These are phyloP conservation scores for Talaromyces sp. DNA, from an alignment of 2,329 filamentous ascomycete genomes.

Conservation along the genomic window DNA sequence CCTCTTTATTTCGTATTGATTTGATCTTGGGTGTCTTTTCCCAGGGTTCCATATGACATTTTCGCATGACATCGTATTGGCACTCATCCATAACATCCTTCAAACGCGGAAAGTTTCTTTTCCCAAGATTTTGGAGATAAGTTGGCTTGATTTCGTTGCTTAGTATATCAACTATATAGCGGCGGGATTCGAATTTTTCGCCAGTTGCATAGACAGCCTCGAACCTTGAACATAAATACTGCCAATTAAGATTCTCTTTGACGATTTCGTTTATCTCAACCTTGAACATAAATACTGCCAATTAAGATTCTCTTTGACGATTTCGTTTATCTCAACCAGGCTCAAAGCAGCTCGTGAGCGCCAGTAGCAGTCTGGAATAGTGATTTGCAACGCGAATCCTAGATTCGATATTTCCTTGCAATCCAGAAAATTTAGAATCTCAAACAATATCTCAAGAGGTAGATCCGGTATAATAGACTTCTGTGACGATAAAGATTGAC, in stretches of 20 bases:
- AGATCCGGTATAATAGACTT: background rate
- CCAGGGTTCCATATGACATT: too few species aligned
- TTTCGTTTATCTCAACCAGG: constrained; percentile 3
- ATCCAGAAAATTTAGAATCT: constrained; percentile 1
- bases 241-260: constrained; percentile 2
- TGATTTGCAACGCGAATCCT: background rate
- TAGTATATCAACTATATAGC: constrained; percentile 1
- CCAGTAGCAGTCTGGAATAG: constrained; percentile 4
- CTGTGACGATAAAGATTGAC: background rate
- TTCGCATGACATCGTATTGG: background rate
- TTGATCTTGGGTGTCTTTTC: too few species aligned
- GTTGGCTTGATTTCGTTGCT: background rate
- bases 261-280: constrained; percentile 3
- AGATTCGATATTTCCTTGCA: background rate
- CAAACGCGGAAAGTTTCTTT: constrained; percentile 1
- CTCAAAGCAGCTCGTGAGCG: constrained; percentile 3
- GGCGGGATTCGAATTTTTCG: background rate
- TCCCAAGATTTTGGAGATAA: background rate
- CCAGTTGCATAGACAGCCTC: background rate
- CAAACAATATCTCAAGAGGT: constrained; percentile 2
- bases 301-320: background rate
- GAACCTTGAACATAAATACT: constrained; percentile 2
- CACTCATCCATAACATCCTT: constrained; percentile 2
- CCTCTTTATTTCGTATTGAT: too few species aligned
- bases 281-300: constrained; percentile 5